phyloP scores from a whole-genome alignment of 225 moss, liverwort and hornwort species.

The Pseudisothecium myosuroides region DNA sequence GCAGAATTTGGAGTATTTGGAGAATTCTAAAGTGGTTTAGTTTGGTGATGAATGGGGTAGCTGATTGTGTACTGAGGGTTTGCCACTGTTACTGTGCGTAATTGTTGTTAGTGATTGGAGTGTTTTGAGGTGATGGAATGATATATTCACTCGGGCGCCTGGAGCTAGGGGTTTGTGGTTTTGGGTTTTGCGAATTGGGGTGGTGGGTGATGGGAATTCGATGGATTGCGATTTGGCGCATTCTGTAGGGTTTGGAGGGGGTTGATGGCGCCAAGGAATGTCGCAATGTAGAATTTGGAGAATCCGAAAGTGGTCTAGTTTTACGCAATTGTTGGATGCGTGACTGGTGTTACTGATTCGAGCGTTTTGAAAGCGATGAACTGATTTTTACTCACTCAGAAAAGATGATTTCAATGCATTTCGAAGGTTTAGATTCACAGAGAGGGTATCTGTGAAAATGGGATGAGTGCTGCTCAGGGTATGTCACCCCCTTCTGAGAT shows the following conservation, averaged over 20 bases:
- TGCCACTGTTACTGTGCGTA: background rate
- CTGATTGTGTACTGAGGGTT: background rate
- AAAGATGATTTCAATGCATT: background rate
- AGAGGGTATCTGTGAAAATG: background rate
- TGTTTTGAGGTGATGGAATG: background rate
- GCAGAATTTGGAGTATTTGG: background rate
- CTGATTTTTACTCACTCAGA: background rate
- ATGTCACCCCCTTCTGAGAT: background rate
- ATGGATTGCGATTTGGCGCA: background rate
- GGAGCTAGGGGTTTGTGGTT: background rate
- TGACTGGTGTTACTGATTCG: background rate
- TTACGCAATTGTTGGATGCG: background rate
- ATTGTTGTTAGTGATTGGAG: background rate
- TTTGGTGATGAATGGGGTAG: background rate
- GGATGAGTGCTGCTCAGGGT: background rate
- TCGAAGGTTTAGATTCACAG: background rate
- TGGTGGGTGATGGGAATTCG: background rate
- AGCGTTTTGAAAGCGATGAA: background rate
- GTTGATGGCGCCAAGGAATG: background rate
- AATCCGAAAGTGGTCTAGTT: background rate
- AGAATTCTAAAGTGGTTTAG: background rate
- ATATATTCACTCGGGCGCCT: background rate
- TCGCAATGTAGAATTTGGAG: background rate
- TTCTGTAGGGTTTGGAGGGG: background rate
- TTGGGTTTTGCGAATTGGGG: background rate